Base-by-base conservation (phyloP, 2,329 filamentous ascomycete species). In the Camillea tinctor region DNA sequence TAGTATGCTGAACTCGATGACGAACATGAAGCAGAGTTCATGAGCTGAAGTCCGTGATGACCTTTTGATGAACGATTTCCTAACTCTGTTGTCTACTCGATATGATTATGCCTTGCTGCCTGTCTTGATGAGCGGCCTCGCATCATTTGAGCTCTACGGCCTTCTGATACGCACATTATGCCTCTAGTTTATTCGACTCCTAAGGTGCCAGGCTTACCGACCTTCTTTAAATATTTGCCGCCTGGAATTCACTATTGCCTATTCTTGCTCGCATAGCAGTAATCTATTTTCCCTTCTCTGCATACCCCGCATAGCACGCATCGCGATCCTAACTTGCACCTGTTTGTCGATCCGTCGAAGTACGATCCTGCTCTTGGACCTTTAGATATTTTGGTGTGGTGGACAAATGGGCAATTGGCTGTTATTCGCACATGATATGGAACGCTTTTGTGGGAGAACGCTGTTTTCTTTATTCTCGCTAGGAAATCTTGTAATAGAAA, bases 1-100 rank as follows among this genome's bases (percentile, higher is more conserved):
- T 36, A 76, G 73, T 48, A 75, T 75, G 69, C 71, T 76, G 55
- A 72, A 74, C 63, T 73, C 74, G 22, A 72, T 76, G 60, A 70
- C 71, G 30, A 63, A 74, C 56, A 65, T 65, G 50, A 62, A 60
- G 44, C 67, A 65, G 59, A 59, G 54, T 54, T 65, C 64, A 49
- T 67, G 61, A 58, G 50, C 49, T n/a, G 36, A 44, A 44, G 36
- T 44, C 36, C 36, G 36, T 44, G 36, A 44, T 44, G 36, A 44
- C 11, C 36, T 44, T 7, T 44, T 44, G n/a, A 44, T 44, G 36
- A 44, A 15, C 36, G 36, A 44, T 44, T 44, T 44, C 36, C 36
- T 44, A 44, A 44, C 17, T 44, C 36, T 44, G 36, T 44, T 44
- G 36, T n/a, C 36, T 15, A 44, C 17, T 44, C 36, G 36, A 44